A percentile compares a stretch with the other conserved stretches of the same genome.
phyloP scores from a whole-genome alignment of 2,329 filamentous ascomycete species.

The Fusarium drepaniforme region DNA sequence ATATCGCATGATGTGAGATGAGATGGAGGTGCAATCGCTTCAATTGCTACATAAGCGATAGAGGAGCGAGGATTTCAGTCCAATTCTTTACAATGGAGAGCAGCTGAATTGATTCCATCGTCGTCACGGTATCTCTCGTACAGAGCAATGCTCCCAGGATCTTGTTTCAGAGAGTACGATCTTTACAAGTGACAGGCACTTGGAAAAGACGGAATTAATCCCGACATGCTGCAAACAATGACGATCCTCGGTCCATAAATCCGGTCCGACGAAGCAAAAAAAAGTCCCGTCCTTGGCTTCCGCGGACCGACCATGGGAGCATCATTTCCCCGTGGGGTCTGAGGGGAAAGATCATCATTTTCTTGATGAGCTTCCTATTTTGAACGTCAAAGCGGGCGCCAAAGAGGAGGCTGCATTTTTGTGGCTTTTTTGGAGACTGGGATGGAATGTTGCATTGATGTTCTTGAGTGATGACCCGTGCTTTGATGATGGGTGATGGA shows the following conservation, averaged over 20 bases:
- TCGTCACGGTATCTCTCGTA: neutral
- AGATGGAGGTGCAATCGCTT: neutral
- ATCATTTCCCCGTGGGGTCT: constrained; percentile 4
- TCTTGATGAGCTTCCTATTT: constrained; percentile 9
- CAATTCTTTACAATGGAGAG: neutral
- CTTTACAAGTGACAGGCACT: neutral
- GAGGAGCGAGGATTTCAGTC: neutral
- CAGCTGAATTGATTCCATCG: neutral
- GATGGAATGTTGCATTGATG: neutral
- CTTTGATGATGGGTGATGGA: neutral
- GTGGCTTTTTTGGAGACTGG: neutral
- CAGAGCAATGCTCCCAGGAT: neutral
- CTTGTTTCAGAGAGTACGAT: neutral
- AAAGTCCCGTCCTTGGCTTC: neutral
- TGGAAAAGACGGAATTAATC: neutral
- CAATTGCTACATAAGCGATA: neutral
- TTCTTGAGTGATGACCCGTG: neutral
- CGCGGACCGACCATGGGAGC: neutral
- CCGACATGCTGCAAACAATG: neutral
- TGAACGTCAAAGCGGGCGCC: neutral
- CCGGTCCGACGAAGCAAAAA: neutral
- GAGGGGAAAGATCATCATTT: neutral
- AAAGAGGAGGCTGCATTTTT: constrained; percentile 1
- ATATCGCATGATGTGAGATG: neutral
- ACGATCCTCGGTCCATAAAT: neutral